Evolutionary conservation across 352 stramenopile genomes (phyloP).

Genomic region (Pythium monospermum): DNA sequence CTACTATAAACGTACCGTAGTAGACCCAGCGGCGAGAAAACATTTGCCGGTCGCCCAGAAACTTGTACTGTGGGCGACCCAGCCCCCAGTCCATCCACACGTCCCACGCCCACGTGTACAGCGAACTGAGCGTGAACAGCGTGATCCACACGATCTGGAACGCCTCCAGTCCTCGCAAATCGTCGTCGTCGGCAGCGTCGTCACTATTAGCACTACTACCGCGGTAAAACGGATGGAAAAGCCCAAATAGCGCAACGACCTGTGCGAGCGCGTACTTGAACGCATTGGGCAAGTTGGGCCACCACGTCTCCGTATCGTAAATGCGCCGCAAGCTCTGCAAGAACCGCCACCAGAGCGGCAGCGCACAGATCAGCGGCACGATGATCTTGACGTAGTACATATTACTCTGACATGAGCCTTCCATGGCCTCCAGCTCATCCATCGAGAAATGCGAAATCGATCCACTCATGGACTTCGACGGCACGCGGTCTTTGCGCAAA

Average conservation of each 20-base stretch:
- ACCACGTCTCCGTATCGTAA: slow-evolving; percentile 93
- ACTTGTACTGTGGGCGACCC: slow-evolving; percentile 68
- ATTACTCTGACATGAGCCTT: slow-evolving; percentile 43
- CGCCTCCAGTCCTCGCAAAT: slow-evolving; percentile 18
- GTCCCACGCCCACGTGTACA: slow-evolving; percentile 84
- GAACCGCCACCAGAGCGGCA: slow-evolving; percentile 96
- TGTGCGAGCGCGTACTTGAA: slow-evolving; percentile 93
- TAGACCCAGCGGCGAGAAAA: slow-evolving; percentile 79
- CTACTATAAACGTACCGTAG: slow-evolving; percentile 28
- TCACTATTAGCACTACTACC: slow-evolving; percentile 18
- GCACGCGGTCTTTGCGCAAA: slow-evolving; percentile 50
- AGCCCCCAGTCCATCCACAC: slow-evolving; percentile 87
- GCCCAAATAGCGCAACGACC: slow-evolving; percentile 77
- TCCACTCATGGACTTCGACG: background rate
- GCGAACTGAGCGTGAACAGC: slow-evolving; percentile 72
- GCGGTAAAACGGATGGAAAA: slow-evolving; percentile 81
- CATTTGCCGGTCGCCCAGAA: slow-evolving; percentile 80
- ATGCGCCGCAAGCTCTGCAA: slow-evolving; percentile 95
- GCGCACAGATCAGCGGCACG: slow-evolving; percentile 92
- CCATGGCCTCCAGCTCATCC: slow-evolving; percentile 16
- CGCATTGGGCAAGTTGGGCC: slow-evolving; percentile 94
- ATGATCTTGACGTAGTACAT: slow-evolving; percentile 94
- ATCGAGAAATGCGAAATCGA: slow-evolving; percentile 5
- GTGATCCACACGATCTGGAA: slow-evolving; percentile 74
- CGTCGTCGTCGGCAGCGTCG: slow-evolving; percentile 4